Conservation (phyloP, 345 rosid species). For the Gossypium herbaceum region DNA sequence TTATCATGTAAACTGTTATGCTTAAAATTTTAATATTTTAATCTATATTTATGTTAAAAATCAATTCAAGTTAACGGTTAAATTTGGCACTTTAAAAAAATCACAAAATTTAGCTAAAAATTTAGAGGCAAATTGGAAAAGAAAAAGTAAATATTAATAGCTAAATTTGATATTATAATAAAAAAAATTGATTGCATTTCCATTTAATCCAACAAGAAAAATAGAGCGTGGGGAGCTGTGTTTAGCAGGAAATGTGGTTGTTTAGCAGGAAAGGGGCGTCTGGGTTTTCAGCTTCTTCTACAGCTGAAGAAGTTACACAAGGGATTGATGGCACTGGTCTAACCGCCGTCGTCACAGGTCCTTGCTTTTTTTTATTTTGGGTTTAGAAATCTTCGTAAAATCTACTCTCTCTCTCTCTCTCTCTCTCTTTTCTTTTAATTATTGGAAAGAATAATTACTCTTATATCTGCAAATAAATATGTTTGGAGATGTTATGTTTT, state of each 20-base stretch:
- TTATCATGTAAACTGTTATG: too few relatives aligned
- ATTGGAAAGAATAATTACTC: not conserved
- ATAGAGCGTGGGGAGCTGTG: not conserved
- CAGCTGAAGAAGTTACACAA: not conserved
- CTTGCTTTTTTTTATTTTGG: not conserved
- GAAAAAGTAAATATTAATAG: too few relatives aligned
- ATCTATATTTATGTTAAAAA: fast-evolving
- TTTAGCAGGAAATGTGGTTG: constrained; percentile 1
- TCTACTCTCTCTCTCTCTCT: not conserved
- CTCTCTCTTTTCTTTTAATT: too few relatives aligned
- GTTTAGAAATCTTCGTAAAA: not conserved
- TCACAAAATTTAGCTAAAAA: too few relatives aligned
- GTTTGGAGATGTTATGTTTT: not conserved
- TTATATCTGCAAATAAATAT: not conserved
- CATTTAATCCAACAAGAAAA: not conserved
- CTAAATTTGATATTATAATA: too few relatives aligned
- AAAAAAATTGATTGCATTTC: too few relatives aligned
- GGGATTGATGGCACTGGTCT: not conserved
- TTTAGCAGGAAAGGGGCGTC: not conserved
- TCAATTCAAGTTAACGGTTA: fast-evolving
- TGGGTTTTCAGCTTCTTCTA: not conserved
- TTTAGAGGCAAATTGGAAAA: too few relatives aligned
- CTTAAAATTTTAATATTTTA: too few relatives aligned
- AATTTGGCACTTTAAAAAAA: too few relatives aligned
- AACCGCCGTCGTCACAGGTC: not conserved